phyloP scores from a whole-genome alignment of 352 stramenopile species.

The Discostella stelligera region DNA sequence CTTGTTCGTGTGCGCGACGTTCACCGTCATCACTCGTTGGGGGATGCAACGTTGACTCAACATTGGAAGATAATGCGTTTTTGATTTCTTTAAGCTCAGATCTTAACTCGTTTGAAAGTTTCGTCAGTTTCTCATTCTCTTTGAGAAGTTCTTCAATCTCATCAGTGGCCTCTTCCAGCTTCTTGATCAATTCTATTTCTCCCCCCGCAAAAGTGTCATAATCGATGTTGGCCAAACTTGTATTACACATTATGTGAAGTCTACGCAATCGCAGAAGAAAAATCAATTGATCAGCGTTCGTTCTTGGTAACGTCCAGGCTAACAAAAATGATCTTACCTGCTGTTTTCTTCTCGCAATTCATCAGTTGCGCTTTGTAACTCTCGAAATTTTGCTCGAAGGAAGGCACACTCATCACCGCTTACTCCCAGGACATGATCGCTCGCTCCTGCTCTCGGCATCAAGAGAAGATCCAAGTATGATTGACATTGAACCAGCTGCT shows the following conservation, averaged over 20 bases:
- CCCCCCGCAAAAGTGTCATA: slow-evolving; percentile 3
- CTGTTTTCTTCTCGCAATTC: slow-evolving; percentile 26
- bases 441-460: slow-evolving; percentile 1
- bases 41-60: no score
- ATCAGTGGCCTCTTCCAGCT: slow-evolving; percentile 40
- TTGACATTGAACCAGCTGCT: slow-evolving; percentile 34
- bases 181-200: slow-evolving; percentile 38
- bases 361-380: slow-evolving; percentile 24
- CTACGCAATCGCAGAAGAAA: background rate
- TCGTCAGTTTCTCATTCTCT: slow-evolving; percentile 30
- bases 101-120: slow-evolving; percentile 26
- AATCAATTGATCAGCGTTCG: background rate
- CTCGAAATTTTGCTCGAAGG: slow-evolving; percentile 28
- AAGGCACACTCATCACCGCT: slow-evolving; percentile 28
- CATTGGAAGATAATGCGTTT: no score
- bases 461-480: slow-evolving; percentile 44
- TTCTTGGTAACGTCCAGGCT: background rate
- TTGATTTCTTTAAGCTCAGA: slow-evolving; percentile 23
- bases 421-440: background rate
- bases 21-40: background rate
- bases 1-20: slow-evolving; percentile 14
- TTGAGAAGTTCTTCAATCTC: slow-evolving; percentile 36
- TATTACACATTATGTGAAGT: slow-evolving; percentile 11
- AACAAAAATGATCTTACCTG: slow-evolving; percentile 1
- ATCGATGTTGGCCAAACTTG: background rate